phyloP scores from a whole-genome alignment of 257 asterid species.

The Scutellaria minor region DNA sequence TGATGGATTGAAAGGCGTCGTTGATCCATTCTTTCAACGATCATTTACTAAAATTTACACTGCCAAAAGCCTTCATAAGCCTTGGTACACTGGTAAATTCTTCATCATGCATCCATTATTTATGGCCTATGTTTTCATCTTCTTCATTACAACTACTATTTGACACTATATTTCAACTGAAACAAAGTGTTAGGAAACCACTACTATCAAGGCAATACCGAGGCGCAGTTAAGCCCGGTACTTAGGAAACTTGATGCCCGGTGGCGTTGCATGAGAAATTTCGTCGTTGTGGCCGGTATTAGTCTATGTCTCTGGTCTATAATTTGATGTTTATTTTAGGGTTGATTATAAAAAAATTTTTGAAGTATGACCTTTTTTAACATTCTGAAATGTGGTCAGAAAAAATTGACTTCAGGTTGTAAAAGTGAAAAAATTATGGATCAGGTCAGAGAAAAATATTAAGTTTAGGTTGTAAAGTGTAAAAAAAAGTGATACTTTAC shows the following conservation, averaged over 20 bases:
- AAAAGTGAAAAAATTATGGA: conserved; percentile 29
- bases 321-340: too few species aligned
- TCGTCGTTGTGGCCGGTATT: conserved; percentile 38
- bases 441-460: too few species aligned
- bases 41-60: conserved; percentile 45
- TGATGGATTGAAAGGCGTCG: conserved; percentile 31
- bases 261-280: conserved; percentile 67
- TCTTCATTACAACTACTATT: not conserved
- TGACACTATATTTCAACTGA: not conserved
- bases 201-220: conserved; percentile 61
- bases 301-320: too few species aligned
- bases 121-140: not conserved
- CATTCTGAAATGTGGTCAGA: too few species aligned
- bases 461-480: too few species aligned
- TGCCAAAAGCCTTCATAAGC: conserved; percentile 47
- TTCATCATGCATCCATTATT: not conserved
- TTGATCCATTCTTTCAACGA: too few species aligned
- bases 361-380: too few species aligned
- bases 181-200: conserved; percentile 75
- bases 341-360: too few species aligned
- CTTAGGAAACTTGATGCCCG: conserved; percentile 51
- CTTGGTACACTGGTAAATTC: conserved; percentile 46
- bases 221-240: conserved; percentile 60
- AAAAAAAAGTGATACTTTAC: too few species aligned
- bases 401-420: too few species aligned